These are phyloP conservation scores for Arabidopsis hybrid DNA, from an alignment of 441 rosid genomes.

Conservation along the genomic window DNA sequence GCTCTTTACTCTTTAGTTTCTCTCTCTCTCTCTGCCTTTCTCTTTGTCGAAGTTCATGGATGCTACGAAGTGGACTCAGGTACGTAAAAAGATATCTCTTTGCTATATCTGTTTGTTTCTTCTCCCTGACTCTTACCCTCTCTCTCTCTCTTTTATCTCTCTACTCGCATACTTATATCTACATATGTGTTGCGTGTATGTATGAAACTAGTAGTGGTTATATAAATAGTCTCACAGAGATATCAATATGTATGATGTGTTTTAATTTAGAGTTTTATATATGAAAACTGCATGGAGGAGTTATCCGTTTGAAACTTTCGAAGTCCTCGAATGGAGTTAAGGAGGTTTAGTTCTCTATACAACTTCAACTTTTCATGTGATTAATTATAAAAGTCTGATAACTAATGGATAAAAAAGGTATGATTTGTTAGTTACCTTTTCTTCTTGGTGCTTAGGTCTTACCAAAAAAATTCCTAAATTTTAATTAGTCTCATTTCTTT, in stretches of 20 bases:
- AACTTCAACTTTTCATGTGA: slow-evolving; percentile 31
- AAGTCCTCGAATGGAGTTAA: slow-evolving; percentile 32
- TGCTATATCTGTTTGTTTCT: slow-evolving; percentile 37
- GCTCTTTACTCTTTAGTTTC: slow-evolving; percentile 40
- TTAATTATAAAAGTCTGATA: slow-evolving; percentile 42
- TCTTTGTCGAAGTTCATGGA: slow-evolving; percentile 68
- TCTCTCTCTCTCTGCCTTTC: slow-evolving; percentile 41
- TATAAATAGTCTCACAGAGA: not conserved
- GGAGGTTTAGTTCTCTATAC: slow-evolving; percentile 22
- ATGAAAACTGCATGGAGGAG: not conserved
- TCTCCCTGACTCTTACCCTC: slow-evolving; percentile 12
- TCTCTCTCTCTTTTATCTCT: slow-evolving; percentile 5
- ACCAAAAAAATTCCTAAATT: not conserved
- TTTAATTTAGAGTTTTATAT: slow-evolving; percentile 11
- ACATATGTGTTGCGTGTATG: not conserved
- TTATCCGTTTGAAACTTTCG: slow-evolving; percentile 22
- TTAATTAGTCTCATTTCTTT: slow-evolving; percentile 9
- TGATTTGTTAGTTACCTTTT: slow-evolving; percentile 54
- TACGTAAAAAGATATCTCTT: slow-evolving; percentile 46
- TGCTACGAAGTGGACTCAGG: slow-evolving; percentile 79
- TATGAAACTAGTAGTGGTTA: slow-evolving; percentile 21
- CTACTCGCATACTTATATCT: not conserved
- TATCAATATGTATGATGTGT: slow-evolving; percentile 13
- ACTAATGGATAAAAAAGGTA: slow-evolving; percentile 49
- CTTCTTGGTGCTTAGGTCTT: slow-evolving; percentile 42